These are phyloP conservation scores for Fusarium kyushuense DNA, from an alignment of 2,329 filamentous ascomycete species.

Conservation along the genomic window DNA sequence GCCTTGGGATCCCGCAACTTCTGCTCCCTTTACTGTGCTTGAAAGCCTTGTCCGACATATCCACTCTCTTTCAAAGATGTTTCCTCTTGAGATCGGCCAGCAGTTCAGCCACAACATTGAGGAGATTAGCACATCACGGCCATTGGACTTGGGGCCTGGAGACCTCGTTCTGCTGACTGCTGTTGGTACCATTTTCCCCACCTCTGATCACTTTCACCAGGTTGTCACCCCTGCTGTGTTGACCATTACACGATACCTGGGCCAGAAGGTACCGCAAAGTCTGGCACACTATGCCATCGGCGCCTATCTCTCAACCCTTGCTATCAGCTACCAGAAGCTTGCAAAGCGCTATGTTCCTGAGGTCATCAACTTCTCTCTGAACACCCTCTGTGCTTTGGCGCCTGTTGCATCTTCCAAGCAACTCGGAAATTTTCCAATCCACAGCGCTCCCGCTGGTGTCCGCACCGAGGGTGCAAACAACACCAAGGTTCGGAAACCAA, in stretches of 20 bases:
- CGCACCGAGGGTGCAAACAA: slow-evolving; percentile 62
- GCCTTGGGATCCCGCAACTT: slow-evolving; percentile 57
- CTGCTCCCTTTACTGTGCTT: slow-evolving; percentile 73
- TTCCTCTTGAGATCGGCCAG: slow-evolving; percentile 80
- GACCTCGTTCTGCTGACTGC: slow-evolving; percentile 88
- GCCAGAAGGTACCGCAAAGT: slow-evolving; percentile 76
- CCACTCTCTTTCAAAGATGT: slow-evolving; percentile 91
- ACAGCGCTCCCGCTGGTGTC: slow-evolving; percentile 64
- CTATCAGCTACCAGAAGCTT: slow-evolving; percentile 83
- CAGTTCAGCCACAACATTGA: slow-evolving; percentile 81
- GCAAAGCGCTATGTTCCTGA: slow-evolving; percentile 93
- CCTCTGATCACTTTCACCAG: slow-evolving; percentile 96
- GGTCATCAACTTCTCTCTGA: slow-evolving; percentile 82
- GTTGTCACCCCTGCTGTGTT: slow-evolving; percentile 92
- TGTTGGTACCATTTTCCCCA: slow-evolving; percentile 87
- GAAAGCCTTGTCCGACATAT: slow-evolving; percentile 89
- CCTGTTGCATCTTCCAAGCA: slow-evolving; percentile 62
- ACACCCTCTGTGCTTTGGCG: slow-evolving; percentile 77
- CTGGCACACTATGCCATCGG: slow-evolving; percentile 78
- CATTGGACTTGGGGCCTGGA: slow-evolving; percentile 68
- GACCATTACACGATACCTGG: slow-evolving; percentile 84
- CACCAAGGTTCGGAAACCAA: slow-evolving; percentile 63
- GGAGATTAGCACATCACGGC: slow-evolving; percentile 62
- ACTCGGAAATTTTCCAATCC: slow-evolving; percentile 71
- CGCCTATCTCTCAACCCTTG: slow-evolving; percentile 81